Percentiles rank a stretch among this genome's conserved stretches.
These are phyloP conservation scores for Vanrija pseudolonga DNA, from an alignment of 1,284 basidiomycete genomes.

Conservation along the genomic window DNA sequence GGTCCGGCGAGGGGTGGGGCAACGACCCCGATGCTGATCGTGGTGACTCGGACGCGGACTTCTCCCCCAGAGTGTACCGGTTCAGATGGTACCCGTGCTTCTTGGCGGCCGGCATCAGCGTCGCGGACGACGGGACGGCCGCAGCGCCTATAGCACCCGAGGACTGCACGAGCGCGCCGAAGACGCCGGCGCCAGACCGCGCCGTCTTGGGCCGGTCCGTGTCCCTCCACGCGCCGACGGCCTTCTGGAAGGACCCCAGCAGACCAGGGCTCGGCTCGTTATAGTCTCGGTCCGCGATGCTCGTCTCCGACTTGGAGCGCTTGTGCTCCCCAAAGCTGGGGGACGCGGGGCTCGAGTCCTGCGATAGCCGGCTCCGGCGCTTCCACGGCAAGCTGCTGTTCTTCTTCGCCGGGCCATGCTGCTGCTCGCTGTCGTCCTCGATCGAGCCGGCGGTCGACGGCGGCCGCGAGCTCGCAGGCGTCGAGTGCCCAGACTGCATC, in stretches of 20 bases:
- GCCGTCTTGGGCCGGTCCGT: constrained; percentile 55
- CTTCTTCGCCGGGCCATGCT: constrained; percentile 20
- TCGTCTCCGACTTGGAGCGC: constrained; percentile 1
- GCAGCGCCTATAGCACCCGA: constrained; percentile 62
- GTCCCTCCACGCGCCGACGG: constrained; percentile 24
- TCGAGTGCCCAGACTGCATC: constrained; percentile 9
- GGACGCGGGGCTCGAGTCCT: neutral
- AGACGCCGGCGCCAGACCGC: constrained; percentile 61
- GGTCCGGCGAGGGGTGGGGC: constrained; percentile 18
- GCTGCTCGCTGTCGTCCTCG: constrained; percentile 11
- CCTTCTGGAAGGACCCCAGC: constrained; percentile 12
- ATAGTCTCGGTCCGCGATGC: constrained; percentile 6
- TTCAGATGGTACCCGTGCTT: constrained; percentile 65
- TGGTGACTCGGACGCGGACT: constrained; percentile 18
- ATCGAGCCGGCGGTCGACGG: constrained; percentile 18
- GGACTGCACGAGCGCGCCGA: constrained; percentile 68
- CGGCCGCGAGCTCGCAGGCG: constrained; percentile 41
- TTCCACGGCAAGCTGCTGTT: neutral
- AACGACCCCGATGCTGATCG: constrained; percentile 28
- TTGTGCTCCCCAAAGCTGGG: constrained; percentile 1
- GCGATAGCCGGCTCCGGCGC: neutral
- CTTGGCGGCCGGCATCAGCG: constrained; percentile 63
- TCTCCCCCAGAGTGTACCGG: constrained; percentile 50
- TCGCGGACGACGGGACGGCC: constrained; percentile 58
- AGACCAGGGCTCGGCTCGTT: constrained; percentile 10